Evolutionary conservation across 1,284 basidiomycete species (phyloP).

Genomic region (Kalmanozyma brasiliensis): DNA sequence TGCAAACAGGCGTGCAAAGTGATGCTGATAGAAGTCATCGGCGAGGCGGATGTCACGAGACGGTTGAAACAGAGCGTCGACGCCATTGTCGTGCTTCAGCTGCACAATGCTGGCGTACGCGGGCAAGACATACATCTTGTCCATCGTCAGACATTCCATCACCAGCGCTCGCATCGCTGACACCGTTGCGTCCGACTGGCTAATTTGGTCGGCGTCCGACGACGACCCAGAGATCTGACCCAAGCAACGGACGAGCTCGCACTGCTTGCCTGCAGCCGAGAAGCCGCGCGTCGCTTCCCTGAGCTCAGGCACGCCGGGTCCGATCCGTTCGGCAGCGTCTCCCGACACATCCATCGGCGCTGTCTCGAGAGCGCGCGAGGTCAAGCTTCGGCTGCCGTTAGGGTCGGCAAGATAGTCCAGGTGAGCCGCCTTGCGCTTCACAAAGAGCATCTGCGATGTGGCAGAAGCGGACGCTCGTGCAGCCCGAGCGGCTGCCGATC

Average conservation of each 20-base stretch:
- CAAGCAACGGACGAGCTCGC: slow-evolving; percentile 51
- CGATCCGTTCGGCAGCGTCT: slow-evolving; percentile 11
- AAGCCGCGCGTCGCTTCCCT: slow-evolving; percentile 85
- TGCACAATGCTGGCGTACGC: slow-evolving; percentile 18
- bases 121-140: slow-evolving; percentile 72
- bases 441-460: slow-evolving; percentile 68
- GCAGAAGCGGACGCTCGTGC: slow-evolving; percentile 1
- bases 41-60: slow-evolving; percentile 29
- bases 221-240: slow-evolving; percentile 21
- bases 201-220: neutral
- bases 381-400: slow-evolving; percentile 84
- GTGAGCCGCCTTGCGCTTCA: slow-evolving; percentile 91
- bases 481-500: slow-evolving; percentile 1
- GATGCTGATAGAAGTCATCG: slow-evolving; percentile 28
- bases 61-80: slow-evolving; percentile 5
- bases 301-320: slow-evolving; percentile 72
- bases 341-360: slow-evolving; percentile 18
- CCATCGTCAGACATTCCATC: slow-evolving; percentile 86
- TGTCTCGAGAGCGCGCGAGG: slow-evolving; percentile 28
- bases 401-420: slow-evolving; percentile 92
- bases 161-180: slow-evolving; percentile 80
- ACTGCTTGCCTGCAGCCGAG: slow-evolving; percentile 75
- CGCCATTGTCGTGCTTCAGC: slow-evolving; percentile 1
- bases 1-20: slow-evolving; percentile 14
- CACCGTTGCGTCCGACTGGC: slow-evolving; percentile 64